Percentiles rank a stretch among this genome's conserved stretches.
phyloP scores from a whole-genome alignment of 2,329 filamentous ascomycete species.

The Clonostachys solani region DNA sequence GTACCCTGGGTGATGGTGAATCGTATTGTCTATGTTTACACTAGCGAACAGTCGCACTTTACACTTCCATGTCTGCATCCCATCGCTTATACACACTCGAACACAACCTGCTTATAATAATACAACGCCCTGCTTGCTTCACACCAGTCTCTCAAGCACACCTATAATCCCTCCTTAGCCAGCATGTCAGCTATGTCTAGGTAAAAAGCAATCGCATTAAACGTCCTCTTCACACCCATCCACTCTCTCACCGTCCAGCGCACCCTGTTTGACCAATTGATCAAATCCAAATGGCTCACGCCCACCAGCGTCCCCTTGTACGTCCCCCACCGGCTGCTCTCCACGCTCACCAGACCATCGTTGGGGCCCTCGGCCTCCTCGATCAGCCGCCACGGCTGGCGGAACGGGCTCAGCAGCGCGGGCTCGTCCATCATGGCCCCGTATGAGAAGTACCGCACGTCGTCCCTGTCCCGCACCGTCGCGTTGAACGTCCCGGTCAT shows the following conservation, averaged over 20 bases:
- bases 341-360: constrained; percentile 64
- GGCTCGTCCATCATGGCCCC: constrained; percentile 42
- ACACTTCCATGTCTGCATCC: too few species aligned
- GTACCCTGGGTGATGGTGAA: too few species aligned
- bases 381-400: constrained; percentile 46
- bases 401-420: constrained; percentile 63
- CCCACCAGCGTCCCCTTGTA: constrained; percentile 60
- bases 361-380: constrained; percentile 51
- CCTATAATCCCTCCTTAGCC: constrained; percentile 55
- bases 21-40: too few species aligned
- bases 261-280: constrained; percentile 63
- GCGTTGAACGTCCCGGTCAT: constrained; percentile 58
- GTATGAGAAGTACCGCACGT: constrained; percentile 59
- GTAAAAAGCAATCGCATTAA: constrained; percentile 66
- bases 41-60: too few species aligned
- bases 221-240: constrained; percentile 51
- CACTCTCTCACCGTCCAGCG: constrained; percentile 47
- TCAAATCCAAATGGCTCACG: constrained; percentile 61
- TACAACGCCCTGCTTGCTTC: too few species aligned
- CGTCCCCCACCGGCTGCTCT: constrained; percentile 56
- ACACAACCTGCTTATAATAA: too few species aligned
- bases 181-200: constrained; percentile 66
- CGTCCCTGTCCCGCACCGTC: constrained; percentile 43
- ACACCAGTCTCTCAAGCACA: not conserved
- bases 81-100: too few species aligned